phyloP scores from a whole-genome alignment of 1,284 basidiomycete genomes.

The Rhodotorula sp. region DNA sequence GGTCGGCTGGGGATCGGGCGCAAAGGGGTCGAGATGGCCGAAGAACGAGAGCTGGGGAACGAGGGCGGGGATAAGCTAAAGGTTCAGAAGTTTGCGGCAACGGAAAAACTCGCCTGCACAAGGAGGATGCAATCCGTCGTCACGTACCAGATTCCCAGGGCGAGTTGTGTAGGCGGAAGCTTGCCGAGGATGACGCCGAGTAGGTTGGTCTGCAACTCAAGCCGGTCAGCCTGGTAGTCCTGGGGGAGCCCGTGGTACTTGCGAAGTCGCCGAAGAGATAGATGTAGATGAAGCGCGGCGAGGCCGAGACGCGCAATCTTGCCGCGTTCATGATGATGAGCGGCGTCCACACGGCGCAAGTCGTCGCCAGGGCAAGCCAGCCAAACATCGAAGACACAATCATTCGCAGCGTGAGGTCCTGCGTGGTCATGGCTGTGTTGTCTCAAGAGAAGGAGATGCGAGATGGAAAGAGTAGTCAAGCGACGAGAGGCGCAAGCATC shows the following conservation, averaged over 20 bases:
- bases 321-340: constrained; percentile 1
- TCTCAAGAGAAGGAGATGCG: not conserved
- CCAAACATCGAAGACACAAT: not conserved
- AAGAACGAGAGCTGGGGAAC: not conserved
- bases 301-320: not conserved
- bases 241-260: too few species aligned
- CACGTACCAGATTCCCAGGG: constrained; percentile 1
- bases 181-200: not conserved
- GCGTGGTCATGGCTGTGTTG: not conserved
- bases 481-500: too few species aligned
- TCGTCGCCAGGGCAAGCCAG: not conserved
- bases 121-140: not conserved
- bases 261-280: constrained; percentile 1
- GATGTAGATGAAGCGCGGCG: not conserved
- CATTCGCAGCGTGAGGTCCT: not conserved
- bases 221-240: too few species aligned
- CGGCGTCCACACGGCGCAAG: constrained; percentile 7
- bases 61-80: too few species aligned
- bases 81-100: too few species aligned
- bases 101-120: not conserved
- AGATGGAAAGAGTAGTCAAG: not conserved
- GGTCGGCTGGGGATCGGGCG: too few species aligned
- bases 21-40: not conserved
- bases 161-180: not conserved
- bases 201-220: not conserved